Conservation (phyloP, 495 filamentous ascomycete genomes). For the Schizothecium vesticola region DNA sequence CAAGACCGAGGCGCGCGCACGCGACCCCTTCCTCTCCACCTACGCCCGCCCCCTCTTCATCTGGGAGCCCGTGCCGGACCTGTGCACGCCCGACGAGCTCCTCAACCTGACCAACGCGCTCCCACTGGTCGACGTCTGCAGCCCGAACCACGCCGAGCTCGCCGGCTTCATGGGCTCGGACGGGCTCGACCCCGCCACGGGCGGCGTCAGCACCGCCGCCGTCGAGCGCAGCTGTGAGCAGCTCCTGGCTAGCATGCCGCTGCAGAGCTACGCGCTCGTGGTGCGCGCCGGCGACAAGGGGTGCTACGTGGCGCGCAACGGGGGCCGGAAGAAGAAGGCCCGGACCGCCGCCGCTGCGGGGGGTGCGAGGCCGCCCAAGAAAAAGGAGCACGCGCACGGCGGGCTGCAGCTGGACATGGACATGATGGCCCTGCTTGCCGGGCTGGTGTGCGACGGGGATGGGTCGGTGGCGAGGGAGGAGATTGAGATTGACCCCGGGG, state of each 20-base stretch:
- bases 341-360: background rate
- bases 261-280: slow-evolving; percentile 51
- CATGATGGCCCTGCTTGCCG: slow-evolving; percentile 49
- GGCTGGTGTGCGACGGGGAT: slow-evolving; percentile 44
- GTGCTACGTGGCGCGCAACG: slow-evolving; percentile 49
- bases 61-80: slow-evolving; percentile 93
- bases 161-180: slow-evolving; percentile 66
- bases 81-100: slow-evolving; percentile 72
- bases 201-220: slow-evolving; percentile 45
- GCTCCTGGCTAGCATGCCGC: slow-evolving; percentile 48
- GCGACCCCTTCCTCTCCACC: slow-evolving; percentile 9
- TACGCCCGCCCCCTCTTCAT: slow-evolving; percentile 63
- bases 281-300: slow-evolving; percentile 47
- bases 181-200: slow-evolving; percentile 41
- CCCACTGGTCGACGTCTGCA: slow-evolving; percentile 74
- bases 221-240: slow-evolving; percentile 52
- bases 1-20: slow-evolving; percentile 6
- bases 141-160: slow-evolving; percentile 83
- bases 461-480: slow-evolving; percentile 53
- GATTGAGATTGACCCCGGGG: slow-evolving; percentile 50
- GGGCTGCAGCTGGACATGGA: slow-evolving; percentile 47
- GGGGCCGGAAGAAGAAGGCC: slow-evolving; percentile 36
- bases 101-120: slow-evolving; percentile 65
- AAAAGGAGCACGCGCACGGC: slow-evolving; percentile 38
- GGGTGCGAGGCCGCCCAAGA: slow-evolving; percentile 25